Percentiles rank a stretch among this genome's conserved stretches.
These are phyloP conservation scores for Chlorella variabilis DNA, from an alignment of 163 green algal species.

Conservation along the genomic window DNA sequence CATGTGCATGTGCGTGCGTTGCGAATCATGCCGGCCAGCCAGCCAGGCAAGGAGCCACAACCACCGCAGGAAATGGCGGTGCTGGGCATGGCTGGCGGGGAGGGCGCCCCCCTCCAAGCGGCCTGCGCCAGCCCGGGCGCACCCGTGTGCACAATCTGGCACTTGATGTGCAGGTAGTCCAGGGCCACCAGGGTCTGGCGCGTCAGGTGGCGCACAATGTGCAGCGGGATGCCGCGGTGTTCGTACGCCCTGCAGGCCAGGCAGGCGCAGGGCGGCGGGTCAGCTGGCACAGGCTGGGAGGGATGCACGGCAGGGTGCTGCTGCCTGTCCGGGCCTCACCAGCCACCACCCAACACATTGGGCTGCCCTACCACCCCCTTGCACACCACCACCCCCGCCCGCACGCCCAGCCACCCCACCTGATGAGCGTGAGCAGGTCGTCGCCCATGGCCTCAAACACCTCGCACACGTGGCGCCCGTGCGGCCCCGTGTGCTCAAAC, in stretches of 20 bases:
- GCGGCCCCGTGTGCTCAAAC: slow-evolving; percentile 91
- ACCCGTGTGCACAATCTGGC: slow-evolving; percentile 68
- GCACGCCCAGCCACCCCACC: not conserved
- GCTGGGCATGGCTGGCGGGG: not conserved
- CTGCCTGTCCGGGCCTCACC: too few relatives aligned
- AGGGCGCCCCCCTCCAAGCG: not conserved
- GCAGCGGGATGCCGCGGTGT: slow-evolving; percentile 91
- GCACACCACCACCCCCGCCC: not conserved
- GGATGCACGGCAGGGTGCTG: too few relatives aligned
- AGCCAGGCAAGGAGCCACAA: not conserved
- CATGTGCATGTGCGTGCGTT: too few relatives aligned
- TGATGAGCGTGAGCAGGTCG: slow-evolving; percentile 97
- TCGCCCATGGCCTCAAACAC: slow-evolving; percentile 98
- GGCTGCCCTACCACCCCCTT: slow-evolving; percentile 2
- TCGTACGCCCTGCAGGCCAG: slow-evolving; percentile 61
- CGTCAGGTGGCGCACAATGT: slow-evolving; percentile 80
- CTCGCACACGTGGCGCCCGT: slow-evolving; percentile 95
- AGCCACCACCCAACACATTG: too few relatives aligned
- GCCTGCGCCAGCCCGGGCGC: not conserved
- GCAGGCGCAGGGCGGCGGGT: not conserved
- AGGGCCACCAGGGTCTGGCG: slow-evolving; percentile 76
- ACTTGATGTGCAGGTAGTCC: slow-evolving; percentile 93
- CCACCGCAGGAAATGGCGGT: not conserved
- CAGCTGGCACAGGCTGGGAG: not conserved
- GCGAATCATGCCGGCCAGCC: too few relatives aligned